These are phyloP conservation scores for Trichaptum fuscoviolaceum DNA, from an alignment of 768 basidiomycete species.

Conservation along the genomic window DNA sequence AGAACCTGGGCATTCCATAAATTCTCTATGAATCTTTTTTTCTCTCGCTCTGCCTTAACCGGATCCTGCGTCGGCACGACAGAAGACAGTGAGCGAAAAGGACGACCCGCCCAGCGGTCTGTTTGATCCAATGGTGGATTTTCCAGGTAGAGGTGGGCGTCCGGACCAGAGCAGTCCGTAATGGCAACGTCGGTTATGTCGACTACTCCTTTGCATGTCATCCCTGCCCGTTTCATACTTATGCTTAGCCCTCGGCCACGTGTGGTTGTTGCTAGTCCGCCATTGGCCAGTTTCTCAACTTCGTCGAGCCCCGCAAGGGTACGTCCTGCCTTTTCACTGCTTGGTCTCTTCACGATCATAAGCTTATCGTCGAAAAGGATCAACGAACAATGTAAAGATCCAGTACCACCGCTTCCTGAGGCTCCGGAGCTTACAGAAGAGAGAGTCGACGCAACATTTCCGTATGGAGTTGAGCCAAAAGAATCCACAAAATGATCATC, in stretches of 20 bases:
- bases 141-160: constrained; percentile 83
- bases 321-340: constrained; percentile 69
- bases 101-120: constrained; percentile 84
- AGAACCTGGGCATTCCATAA: constrained; percentile 85
- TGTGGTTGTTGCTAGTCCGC: constrained; percentile 15
- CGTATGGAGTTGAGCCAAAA: constrained; percentile 11
- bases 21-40: constrained; percentile 81
- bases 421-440: constrained; percentile 36
- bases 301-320: constrained; percentile 72
- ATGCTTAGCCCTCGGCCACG: constrained; percentile 57
- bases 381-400: constrained; percentile 73
- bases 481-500: constrained; percentile 51
- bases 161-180: constrained; percentile 80
- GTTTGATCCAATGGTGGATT: constrained; percentile 74
- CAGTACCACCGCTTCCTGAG: constrained; percentile 34
- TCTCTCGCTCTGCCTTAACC: constrained; percentile 55
- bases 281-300: constrained; percentile 57
- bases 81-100: constrained; percentile 74
- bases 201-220: constrained; percentile 80
- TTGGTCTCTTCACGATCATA: constrained; percentile 83
- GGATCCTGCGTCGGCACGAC: constrained; percentile 77
- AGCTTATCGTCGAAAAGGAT: constrained; percentile 95
- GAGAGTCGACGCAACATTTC: constrained; percentile 43
- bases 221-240: constrained; percentile 70
- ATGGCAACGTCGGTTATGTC: constrained; percentile 81